Conservation (phyloP, 208 protist species). For the Crithidia brevicula region DNA sequence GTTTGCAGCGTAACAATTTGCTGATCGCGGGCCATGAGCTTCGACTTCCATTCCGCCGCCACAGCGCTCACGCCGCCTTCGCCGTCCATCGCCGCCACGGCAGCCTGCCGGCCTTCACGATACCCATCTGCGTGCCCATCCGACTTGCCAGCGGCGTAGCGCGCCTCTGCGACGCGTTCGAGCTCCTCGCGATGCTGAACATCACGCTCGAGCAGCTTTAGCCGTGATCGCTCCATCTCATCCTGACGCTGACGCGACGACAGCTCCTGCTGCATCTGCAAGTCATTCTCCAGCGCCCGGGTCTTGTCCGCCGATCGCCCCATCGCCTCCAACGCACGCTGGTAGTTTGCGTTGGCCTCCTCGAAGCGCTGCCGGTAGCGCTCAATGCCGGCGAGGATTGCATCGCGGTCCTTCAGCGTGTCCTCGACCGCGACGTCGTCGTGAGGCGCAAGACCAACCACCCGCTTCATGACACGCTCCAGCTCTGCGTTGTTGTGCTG, state of each 20-base stretch:
- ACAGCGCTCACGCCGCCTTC: conserved; percentile 19
- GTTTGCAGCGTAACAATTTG: conserved; percentile 42
- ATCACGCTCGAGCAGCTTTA: conserved; percentile 60
- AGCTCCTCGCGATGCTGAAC: conserved; percentile 52
- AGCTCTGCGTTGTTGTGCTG: conserved; percentile 70
- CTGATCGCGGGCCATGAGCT: conserved; percentile 44
- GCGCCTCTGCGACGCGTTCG: conserved; percentile 42
- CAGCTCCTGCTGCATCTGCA: conserved; percentile 60
- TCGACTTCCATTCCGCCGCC: conserved; percentile 33
- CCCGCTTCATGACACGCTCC: conserved; percentile 56
- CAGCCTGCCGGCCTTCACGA: conserved; percentile 23
- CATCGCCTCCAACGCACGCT: conserved; percentile 72
- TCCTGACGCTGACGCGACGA: conserved; percentile 42
- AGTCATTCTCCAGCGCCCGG: conserved; percentile 55
- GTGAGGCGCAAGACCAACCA: conserved; percentile 54
- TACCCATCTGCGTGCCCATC: conserved; percentile 46
- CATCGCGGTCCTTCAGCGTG: conserved; percentile 59
- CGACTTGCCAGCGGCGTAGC: conserved; percentile 46
- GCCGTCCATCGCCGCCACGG: conserved; percentile 19
- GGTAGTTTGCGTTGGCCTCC: conserved; percentile 71
- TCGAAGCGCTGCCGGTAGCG: conserved; percentile 49
- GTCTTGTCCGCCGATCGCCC: conserved; percentile 61
- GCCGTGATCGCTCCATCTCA: conserved; percentile 53
- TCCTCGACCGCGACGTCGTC: conserved; percentile 53
- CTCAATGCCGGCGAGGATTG: conserved; percentile 70